Evolutionary conservation across 495 filamentous ascomycete genomes (phyloP), one percentile per base, ranked within the genome.

Genomic region (Chlorociboria aeruginascens): DNA sequence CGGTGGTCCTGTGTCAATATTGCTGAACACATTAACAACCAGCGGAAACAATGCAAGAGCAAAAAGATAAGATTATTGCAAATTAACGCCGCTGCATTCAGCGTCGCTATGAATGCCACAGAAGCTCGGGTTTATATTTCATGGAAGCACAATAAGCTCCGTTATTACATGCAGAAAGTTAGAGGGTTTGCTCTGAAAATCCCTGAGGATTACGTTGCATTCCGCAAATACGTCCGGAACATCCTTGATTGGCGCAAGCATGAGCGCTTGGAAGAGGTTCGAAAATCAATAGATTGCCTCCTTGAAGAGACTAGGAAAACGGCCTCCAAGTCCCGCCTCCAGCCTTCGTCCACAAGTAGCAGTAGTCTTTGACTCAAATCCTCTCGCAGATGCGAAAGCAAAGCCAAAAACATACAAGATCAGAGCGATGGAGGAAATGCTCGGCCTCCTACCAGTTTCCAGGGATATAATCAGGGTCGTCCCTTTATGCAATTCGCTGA

Each of bases 181-280:
- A 33, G 53, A 6, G 48, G 46, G 43, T 62, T 60, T 39, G 40
- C 56, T 16, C 52, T 62, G 31, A 49, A 60, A 33, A 45, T 53
- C 9, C 61, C 61, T 17, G 36, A 56, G 42, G 16, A 61, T 12
- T 66, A 53, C 31, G 37, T 61, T 7, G 53, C 59, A 12, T 64
- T 66, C 46, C 58, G 62, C 49, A 61, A 56, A 46, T 50, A 59
- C 49, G 56, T 65, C 45, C 45, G 34, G 36, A 65, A 65, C 42
- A 65, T 63, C 44, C 47, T 63, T 31, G 61, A 66, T 49, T 64
- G 61, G 61, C 60, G 61, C 8, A 60, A 52, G 43, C 55, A 53
- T 45, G 43, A 46, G 31, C 56, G 60, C 8, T 45, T 66, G 35
- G 49, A 54, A 16, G 50, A 58, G 33, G 63, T 66, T 48, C 54